Evolutionary conservation across 2,329 filamentous ascomycete species (phyloP).

Genomic region (Trichoderma asperellum): DNA sequence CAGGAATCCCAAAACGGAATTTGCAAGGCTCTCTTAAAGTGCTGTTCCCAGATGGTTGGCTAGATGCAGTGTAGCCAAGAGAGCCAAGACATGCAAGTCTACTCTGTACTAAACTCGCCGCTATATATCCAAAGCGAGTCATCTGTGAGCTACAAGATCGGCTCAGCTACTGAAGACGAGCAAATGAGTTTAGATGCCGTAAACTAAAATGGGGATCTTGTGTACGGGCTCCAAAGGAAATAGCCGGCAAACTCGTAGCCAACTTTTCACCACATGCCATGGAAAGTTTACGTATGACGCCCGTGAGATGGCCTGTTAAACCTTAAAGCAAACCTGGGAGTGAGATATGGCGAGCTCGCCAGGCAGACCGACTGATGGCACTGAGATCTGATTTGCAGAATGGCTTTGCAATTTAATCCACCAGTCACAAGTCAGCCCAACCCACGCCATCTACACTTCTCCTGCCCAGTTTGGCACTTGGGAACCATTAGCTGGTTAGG

Average conservation of each 20-base stretch:
- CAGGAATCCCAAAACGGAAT: neutral
- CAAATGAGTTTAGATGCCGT: neutral
- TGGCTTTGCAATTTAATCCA: slow-evolving; percentile 25
- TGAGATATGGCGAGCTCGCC: neutral
- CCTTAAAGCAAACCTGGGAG: neutral
- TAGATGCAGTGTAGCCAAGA: neutral
- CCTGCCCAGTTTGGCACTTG: neutral
- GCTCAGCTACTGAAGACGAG: neutral
- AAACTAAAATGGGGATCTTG: neutral
- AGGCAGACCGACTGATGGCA: neutral
- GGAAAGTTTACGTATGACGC: neutral
- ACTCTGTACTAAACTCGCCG: neutral
- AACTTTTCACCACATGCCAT: neutral
- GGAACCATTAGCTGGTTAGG: slow-evolving; percentile 4
- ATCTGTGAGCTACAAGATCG: neutral
- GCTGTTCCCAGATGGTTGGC: neutral
- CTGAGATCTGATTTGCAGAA: slow-evolving; percentile 6
- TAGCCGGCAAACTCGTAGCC: neutral
- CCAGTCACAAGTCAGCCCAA: slow-evolving; percentile 20
- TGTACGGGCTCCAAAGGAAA: neutral
- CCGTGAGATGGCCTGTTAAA: neutral
- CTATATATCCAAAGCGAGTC: neutral
- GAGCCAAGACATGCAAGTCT: neutral
- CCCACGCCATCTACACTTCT: neutral
- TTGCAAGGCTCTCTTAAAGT: neutral